Evolutionary conservation across 768 basidiomycete species (phyloP).

Genomic region (Suillus decipiens): DNA sequence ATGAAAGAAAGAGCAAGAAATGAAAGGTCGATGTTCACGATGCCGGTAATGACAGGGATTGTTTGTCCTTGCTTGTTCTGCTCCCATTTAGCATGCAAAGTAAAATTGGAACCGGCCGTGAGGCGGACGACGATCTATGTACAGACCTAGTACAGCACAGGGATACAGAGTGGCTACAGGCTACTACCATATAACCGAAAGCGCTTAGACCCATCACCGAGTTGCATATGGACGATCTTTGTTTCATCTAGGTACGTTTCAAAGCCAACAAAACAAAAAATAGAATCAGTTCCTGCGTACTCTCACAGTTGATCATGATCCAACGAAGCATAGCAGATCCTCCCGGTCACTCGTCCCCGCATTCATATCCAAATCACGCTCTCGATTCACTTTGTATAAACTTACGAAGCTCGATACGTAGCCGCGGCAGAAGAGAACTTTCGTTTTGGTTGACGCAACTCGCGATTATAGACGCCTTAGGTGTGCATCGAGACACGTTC

Average conservation of each 20-base stretch:
- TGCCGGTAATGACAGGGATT: conserved; percentile 3
- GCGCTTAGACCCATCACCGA: not conserved
- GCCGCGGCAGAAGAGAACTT: conserved; percentile 3
- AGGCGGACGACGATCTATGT: not conserved
- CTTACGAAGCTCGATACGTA: not conserved
- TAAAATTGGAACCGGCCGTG: not conserved
- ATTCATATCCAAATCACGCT: not conserved
- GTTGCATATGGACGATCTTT: not conserved
- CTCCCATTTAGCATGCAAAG: conserved; percentile 2
- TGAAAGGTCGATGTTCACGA: conserved; percentile 14
- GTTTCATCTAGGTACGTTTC: not conserved
- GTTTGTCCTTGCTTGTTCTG: not conserved
- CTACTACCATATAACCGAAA: not conserved
- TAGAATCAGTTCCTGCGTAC: not conserved
- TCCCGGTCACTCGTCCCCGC: not conserved
- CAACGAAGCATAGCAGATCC: not conserved
- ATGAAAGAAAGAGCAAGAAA: conserved; percentile 18
- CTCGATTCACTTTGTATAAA: not conserved
- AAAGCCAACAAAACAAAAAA: not conserved
- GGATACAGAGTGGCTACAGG: not conserved
- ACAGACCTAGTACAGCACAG: not conserved
- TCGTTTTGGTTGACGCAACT: not conserved
- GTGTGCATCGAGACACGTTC: not conserved
- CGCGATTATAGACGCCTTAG: not conserved
- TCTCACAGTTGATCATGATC: not conserved